Base-by-base conservation (phyloP, 345 rosid genomes). In the Eucalyptus dawsonii region DNA sequence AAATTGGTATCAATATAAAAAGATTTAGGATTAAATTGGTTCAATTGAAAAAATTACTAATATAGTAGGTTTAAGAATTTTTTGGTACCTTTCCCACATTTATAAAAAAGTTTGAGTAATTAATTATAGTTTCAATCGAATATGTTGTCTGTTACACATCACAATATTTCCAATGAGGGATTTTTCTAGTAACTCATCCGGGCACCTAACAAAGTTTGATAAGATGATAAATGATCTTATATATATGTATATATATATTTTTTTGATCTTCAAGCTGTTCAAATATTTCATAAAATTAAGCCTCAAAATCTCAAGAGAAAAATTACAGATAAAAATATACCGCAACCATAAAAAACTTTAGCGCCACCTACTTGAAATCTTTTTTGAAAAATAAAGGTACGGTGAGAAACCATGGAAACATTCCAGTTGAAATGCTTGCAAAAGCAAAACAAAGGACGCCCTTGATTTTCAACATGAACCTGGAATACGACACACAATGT, bases 11-110 rank as follows among this genome's bases (percentile, higher is more conserved):
- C 2, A 19, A 53, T 53, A 21, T 53, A 53, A 53, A 53, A 53
- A 53, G 0, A 0, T 53, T 19, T 53, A 53, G 0, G 2, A 53
- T 53, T 53, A 53, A 19, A 53, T 53, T 53, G 25, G 25, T 53
- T 53, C 25, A 21, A 8, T 53, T 53, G 2, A 53, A 53, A 53
- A 53, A 53, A 53, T 53, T 21, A 19, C 25, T 19, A 19, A 53
- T 15, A 16, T 0, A 53, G 1, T 19, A 53, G 58, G 10, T 53
- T 53, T 4, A 8, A 2, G 58, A 53, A 0, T 21, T 8, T 53
- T 53, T 53, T 4, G 5, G 1, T 53, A 53, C 58, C 1, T 53
- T 53, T 4, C 4, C 58, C 31, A 27, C 31, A 60, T 27, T 60
- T 27, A 27, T 60, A 6, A 1, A 27, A 60, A 27, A 11, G 7